phyloP scores from a whole-genome alignment of 768 basidiomycete species.

The Suillus subalutaceus region DNA sequence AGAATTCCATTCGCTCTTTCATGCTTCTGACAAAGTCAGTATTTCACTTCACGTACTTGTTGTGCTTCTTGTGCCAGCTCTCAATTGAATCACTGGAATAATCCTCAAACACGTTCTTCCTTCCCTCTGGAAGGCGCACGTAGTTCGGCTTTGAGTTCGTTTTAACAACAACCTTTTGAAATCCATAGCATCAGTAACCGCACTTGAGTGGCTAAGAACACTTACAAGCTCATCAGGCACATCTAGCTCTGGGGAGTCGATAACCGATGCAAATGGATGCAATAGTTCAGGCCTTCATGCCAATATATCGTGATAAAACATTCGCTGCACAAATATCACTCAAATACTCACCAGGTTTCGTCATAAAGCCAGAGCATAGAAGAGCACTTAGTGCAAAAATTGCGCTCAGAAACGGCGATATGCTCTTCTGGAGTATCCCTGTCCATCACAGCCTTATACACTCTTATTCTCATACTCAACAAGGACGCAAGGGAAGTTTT shows the following conservation, averaged over 20 bases:
- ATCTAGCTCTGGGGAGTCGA: slow-evolving; percentile 61
- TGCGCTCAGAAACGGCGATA: slow-evolving; percentile 56
- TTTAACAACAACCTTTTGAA: slow-evolving; percentile 47
- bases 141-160: slow-evolving; percentile 57
- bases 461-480: slow-evolving; percentile 34
- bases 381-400: slow-evolving; percentile 66
- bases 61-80: slow-evolving; percentile 60
- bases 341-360: slow-evolving; percentile 45
- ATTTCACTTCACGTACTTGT: slow-evolving; percentile 39
- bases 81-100: slow-evolving; percentile 54
- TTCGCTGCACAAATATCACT: slow-evolving; percentile 1
- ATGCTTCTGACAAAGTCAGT: neutral
- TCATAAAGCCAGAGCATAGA: slow-evolving; percentile 72
- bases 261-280: slow-evolving; percentile 70
- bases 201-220: slow-evolving; percentile 2
- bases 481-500: neutral
- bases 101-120: slow-evolving; percentile 46
- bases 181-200: slow-evolving; percentile 3
- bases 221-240: slow-evolving; percentile 53
- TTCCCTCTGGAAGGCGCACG: slow-evolving; percentile 64
- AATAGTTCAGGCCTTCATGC: slow-evolving; percentile 59
- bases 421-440: slow-evolving; percentile 53
- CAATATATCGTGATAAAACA: neutral
- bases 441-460: slow-evolving; percentile 65
- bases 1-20: neutral